These are phyloP conservation scores for Nakaseomyces nivariensis DNA, from an alignment of 1,139 yeast species.

Conservation along the genomic window DNA sequence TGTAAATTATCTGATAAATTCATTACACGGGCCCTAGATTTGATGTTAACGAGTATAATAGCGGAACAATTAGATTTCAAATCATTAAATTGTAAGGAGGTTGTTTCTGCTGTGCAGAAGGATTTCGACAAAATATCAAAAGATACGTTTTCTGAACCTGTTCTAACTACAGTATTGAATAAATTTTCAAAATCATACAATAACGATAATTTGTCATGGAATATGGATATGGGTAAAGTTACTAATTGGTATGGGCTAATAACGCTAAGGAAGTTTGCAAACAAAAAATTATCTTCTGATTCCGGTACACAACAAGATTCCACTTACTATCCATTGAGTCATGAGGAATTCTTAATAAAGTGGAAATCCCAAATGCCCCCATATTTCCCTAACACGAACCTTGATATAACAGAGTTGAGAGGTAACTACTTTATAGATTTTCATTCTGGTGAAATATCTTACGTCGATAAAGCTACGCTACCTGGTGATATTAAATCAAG, in stretches of 20 bases:
- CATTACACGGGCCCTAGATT: conserved; percentile 33
- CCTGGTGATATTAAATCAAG: conserved; percentile 45
- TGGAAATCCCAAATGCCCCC: conserved; percentile 65
- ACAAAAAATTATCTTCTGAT: conserved; percentile 11
- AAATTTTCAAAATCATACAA: conserved; percentile 33
- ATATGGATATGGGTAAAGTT: conserved; percentile 35
- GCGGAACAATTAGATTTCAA: conserved; percentile 35
- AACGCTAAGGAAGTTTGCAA: conserved; percentile 36
- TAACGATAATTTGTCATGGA: conserved; percentile 16
- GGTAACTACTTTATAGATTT: conserved; percentile 48
- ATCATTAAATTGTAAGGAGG: conserved; percentile 23
- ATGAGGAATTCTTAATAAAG: conserved; percentile 43
- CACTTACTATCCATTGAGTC: neutral
- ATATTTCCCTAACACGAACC: conserved; percentile 42
- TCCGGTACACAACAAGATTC: conserved; percentile 15
- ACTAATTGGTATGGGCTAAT: conserved; percentile 54
- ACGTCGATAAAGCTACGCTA: conserved; percentile 40
- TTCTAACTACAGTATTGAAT: conserved; percentile 39
- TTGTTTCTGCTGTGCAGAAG: conserved; percentile 20
- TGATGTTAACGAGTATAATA: conserved; percentile 42
- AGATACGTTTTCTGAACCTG: conserved; percentile 27
- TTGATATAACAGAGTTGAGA: conserved; percentile 41
- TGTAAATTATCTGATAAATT: conserved; percentile 33
- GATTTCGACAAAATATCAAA: conserved; percentile 22
- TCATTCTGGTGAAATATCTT: conserved; percentile 36